Conservation (phyloP, 441 rosid species). For the Pelargonium fulgidum region DNA sequence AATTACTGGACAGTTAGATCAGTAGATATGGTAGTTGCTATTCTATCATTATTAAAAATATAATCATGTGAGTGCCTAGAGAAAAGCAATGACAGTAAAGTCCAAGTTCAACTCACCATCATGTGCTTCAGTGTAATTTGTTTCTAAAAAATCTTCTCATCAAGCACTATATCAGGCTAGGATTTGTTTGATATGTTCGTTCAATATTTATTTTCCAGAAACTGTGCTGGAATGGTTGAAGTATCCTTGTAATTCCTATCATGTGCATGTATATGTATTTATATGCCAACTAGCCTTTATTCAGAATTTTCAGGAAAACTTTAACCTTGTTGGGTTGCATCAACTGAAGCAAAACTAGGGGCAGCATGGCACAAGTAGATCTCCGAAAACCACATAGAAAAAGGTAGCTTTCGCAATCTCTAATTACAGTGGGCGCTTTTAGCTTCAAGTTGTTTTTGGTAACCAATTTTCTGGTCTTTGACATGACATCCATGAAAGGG, state of each 20-base stretch:
- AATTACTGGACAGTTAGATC: slow-evolving; percentile 22
- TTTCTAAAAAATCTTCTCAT: too few relatives aligned
- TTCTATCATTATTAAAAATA: slow-evolving; percentile 16
- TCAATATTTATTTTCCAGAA: slow-evolving; percentile 24
- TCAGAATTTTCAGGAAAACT: slow-evolving; percentile 8
- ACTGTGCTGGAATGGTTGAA: slow-evolving; percentile 20
- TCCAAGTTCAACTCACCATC: slow-evolving; percentile 47
- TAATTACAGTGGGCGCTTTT: slow-evolving; percentile 16
- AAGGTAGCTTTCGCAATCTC: background rate
- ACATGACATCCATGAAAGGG: too few relatives aligned
- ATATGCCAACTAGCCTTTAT: slow-evolving; percentile 17
- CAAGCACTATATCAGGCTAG: slow-evolving; percentile 18
- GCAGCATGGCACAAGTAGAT: slow-evolving; percentile 13
- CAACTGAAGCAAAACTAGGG: slow-evolving; percentile 21
- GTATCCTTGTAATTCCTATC: slow-evolving; percentile 28
- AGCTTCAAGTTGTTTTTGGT: background rate
- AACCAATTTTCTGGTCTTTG: background rate
- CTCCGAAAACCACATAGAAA: slow-evolving; percentile 7
- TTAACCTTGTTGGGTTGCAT: background rate
- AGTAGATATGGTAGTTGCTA: slow-evolving; percentile 19
- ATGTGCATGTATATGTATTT: slow-evolving; percentile 4
- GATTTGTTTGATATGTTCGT: slow-evolving; percentile 5
- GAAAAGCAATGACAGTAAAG: slow-evolving; percentile 23
- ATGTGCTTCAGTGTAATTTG: slow-evolving; percentile 26
- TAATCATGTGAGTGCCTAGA: slow-evolving; percentile 22